A percentile compares a stretch with the other conserved stretches of the same genome.
phyloP scores from a whole-genome alignment of 257 asterid species.

The Jacaranda mimosifolia region DNA sequence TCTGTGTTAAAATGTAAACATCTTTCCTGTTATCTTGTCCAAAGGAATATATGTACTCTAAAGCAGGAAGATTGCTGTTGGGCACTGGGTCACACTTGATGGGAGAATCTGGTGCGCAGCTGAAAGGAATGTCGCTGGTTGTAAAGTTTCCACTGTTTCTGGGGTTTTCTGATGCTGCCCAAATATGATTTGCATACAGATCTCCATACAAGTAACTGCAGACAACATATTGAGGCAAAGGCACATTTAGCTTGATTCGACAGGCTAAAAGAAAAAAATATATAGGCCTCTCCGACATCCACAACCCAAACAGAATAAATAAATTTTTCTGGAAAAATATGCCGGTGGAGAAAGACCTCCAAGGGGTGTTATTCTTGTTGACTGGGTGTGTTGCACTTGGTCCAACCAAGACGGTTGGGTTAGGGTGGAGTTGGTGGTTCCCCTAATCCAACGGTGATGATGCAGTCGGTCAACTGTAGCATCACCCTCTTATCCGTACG shows the following conservation, averaged over 20 bases:
- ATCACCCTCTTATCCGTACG: too few species aligned
- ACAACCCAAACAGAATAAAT: too few species aligned
- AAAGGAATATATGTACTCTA: slow-evolving; percentile 75
- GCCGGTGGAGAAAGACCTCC: too few species aligned
- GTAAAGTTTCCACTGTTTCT: slow-evolving; percentile 82
- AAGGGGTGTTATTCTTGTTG: too few species aligned
- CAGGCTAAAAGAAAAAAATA: not conserved
- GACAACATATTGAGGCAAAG: slow-evolving; percentile 18
- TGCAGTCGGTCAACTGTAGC: too few species aligned
- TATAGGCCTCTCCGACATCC: too few species aligned
- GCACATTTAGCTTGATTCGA: slow-evolving; percentile 19
- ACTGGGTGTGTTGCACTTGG: too few species aligned
- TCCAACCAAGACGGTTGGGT: too few species aligned
- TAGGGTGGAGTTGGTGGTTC: too few species aligned
- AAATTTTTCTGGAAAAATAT: too few species aligned
- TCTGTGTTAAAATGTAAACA: slow-evolving; percentile 64
- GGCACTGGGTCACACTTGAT: slow-evolving; percentile 72
- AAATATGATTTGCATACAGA: slow-evolving; percentile 69
- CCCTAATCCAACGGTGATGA: too few species aligned
- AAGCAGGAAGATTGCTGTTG: slow-evolving; percentile 72
- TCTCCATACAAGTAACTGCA: slow-evolving; percentile 92
- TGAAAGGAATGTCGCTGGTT: slow-evolving; percentile 57
- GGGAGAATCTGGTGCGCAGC: slow-evolving; percentile 87
- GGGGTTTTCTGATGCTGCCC: slow-evolving; percentile 90
- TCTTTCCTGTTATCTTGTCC: slow-evolving; percentile 87